Percentiles rank a stretch among this genome's conserved stretches.
phyloP scores from a whole-genome alignment of 1,139 yeast species.

The Hansenula anomala region DNA sequence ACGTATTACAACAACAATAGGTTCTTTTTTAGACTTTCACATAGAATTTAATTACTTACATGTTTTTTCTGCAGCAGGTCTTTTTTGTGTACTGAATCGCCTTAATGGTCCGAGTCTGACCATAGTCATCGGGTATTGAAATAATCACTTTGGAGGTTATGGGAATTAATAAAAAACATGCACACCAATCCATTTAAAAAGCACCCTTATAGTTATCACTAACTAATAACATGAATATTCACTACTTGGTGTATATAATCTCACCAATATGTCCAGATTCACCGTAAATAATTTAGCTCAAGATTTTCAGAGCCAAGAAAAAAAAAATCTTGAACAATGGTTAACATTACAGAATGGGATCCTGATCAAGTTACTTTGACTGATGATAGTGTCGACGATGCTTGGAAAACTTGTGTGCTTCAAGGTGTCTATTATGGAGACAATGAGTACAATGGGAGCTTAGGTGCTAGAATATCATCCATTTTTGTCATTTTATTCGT shows the following conservation, averaged over 20 bases:
- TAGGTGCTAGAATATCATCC: constrained; percentile 70
- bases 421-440: constrained; percentile 32
- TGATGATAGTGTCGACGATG: constrained; percentile 22
- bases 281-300: no score
- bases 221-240: no score
- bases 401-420: constrained; percentile 34
- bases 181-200: no score
- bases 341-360: background rate
- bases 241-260: background rate
- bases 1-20: background rate
- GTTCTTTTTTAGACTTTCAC: no score
- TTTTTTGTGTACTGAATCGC: no score
- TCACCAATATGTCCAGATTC: no score
- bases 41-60: no score
- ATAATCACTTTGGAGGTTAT: no score
- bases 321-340: background rate
- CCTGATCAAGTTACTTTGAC: constrained; percentile 17
- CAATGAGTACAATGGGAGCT: constrained; percentile 37
- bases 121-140: no score
- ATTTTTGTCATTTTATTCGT: constrained; percentile 62
- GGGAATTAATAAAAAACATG: no score
- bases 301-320: background rate
- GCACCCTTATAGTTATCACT: background rate
- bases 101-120: no score
- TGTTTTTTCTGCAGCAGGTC: no score